Percentiles rank a stretch among this genome's conserved stretches.
Evolutionary conservation across 441 rosid species (phyloP).

Genomic region (Pelargonium cotyledonis): DNA sequence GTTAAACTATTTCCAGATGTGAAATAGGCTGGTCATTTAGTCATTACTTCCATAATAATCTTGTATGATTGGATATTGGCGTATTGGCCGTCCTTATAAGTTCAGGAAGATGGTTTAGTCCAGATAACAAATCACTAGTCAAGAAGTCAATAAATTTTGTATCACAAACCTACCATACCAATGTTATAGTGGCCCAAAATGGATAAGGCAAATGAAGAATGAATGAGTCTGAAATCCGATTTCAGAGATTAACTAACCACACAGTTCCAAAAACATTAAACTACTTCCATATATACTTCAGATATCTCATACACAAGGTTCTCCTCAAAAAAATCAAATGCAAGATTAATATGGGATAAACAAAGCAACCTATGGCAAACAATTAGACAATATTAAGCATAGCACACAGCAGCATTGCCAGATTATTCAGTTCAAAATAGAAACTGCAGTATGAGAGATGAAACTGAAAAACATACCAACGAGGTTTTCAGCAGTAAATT

Average conservation of each 20-base stretch:
- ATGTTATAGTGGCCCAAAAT: background rate
- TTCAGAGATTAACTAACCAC: background rate
- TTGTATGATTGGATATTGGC: background rate
- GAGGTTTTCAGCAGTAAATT: constrained; percentile 65
- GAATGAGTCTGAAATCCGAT: background rate
- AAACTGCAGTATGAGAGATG: background rate
- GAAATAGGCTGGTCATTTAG: background rate
- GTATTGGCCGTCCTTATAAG: background rate
- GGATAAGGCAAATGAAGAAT: background rate
- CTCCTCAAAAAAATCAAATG: background rate
- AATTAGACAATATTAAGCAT: background rate
- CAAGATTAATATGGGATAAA: background rate
- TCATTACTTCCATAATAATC: background rate
- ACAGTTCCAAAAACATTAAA: background rate
- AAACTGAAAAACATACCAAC: constrained; percentile 35
- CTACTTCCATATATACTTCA: background rate
- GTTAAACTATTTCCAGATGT: too few relatives aligned
- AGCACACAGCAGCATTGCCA: background rate
- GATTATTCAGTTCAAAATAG: constrained; percentile 12
- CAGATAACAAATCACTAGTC: background rate
- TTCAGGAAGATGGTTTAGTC: background rate
- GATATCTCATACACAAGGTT: background rate
- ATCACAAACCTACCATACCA: background rate
- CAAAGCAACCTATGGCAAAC: background rate
- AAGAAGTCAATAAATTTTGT: background rate